Evolutionary conservation across 441 rosid species (phyloP), one percentile per base, ranked within the genome.

Genomic region (Erysimum cheiri): DNA sequence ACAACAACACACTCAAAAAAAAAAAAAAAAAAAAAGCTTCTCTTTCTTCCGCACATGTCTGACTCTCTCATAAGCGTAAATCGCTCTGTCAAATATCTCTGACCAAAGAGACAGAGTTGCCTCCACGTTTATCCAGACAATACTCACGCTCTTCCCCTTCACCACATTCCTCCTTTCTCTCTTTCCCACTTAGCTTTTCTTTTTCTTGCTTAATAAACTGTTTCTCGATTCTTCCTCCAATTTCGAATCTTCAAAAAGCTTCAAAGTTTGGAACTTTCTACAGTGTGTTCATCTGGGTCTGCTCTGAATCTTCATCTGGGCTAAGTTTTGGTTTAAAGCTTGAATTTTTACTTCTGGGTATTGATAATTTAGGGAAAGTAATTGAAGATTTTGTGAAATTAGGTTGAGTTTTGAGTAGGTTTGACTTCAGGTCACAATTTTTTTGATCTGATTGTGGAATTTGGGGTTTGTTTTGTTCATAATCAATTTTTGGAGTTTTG

Each of bases 81-180:
- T 52, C 46, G 48, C 74, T 75, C 61, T 69, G 66, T 75, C 74
- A 46, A 63, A 68, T 68, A 61, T 17, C 44, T 57, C 61, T 58
- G 64, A 64, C 22, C 65, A 48, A 49, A 69, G 37, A 75, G 60
- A 75, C 74, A 75, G 78, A 76, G 75, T 76, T 64, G 75, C 63
- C 79, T 71, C 69, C 79, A 70, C 79, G 79, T 76, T 76, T 60
- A 14, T 76, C 67, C 75, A 70, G 76, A 52, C 76, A 70, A 70
- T 24, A 36, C 19, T 58, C 68, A 40, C 67, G 17, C 75, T 70
- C 53, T 64, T n/a, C 41, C 1, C 37, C 68, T 60, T 62, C 57
- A 11, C 73, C 74, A 48, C 75, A 58, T 76, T 75, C 79, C 50
- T n/a, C n/a, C 57, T 55, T 43, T 43, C 43, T 37, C 61, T 49